A percentile compares a stretch with the other conserved stretches of the same genome.
These are phyloP conservation scores for Lactarius pseudohatsudake DNA, from an alignment of 768 basidiomycete genomes.

Conservation along the genomic window DNA sequence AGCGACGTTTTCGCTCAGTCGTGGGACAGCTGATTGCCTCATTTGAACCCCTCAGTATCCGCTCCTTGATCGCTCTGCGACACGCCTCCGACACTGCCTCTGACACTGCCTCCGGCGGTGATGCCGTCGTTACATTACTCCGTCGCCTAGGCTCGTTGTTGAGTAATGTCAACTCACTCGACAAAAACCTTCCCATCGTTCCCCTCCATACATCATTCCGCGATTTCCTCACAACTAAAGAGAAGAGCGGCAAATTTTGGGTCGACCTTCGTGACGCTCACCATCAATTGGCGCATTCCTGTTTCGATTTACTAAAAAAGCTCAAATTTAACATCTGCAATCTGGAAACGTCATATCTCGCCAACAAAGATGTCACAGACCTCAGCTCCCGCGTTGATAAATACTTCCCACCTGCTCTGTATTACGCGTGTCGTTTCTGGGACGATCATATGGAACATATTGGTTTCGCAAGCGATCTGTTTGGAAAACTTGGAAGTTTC, in stretches of 20 bases:
- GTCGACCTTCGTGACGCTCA: background rate
- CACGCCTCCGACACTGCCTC: no score
- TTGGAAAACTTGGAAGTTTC: background rate
- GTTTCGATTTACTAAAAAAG: background rate
- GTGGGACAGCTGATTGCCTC: background rate
- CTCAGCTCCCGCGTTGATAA: background rate
- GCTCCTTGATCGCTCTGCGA: background rate
- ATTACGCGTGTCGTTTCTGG: conserved; percentile 11
- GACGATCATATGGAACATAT: background rate
- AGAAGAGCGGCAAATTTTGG: background rate
- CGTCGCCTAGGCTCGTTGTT: background rate
- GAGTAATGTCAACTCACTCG: background rate
- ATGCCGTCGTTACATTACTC: background rate
- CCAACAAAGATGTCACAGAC: background rate
- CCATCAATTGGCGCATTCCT: background rate
- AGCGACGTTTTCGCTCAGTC: background rate
- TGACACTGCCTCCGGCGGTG: background rate
- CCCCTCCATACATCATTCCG: conserved; percentile 1
- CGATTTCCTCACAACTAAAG: background rate
- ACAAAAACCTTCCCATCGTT: background rate
- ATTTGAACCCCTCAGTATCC: background rate
- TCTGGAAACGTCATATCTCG: background rate
- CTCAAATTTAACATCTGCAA: conserved; percentile 10
- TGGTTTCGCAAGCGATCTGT: background rate
- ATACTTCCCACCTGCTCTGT: background rate